Conservation (phyloP, 345 rosid species). For the Syzygium aromaticum region DNA sequence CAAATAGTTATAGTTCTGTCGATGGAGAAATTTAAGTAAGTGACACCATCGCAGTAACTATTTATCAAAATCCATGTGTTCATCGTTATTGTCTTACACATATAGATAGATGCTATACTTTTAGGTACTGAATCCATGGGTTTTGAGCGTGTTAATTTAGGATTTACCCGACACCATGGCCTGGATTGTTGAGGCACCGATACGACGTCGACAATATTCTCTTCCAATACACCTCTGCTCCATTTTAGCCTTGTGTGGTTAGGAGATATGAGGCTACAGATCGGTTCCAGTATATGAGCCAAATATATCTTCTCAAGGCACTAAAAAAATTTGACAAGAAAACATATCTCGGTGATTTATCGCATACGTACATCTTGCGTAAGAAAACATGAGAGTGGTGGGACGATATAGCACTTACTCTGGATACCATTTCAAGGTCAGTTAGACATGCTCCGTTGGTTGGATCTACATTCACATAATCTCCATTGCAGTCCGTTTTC, state of each 20-base stretch:
- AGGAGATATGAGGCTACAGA: neutral
- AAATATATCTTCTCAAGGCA: neutral
- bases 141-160: neutral
- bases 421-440: neutral
- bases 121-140: neutral
- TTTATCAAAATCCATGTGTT: neutral
- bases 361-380: neutral
- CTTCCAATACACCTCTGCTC: neutral
- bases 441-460: conserved; percentile 2
- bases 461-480: conserved; percentile 4
- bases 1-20: neutral
- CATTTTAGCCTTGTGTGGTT: neutral
- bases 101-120: neutral
- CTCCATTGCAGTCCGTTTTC: conserved; percentile 11
- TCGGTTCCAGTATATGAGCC: conserved; percentile 13
- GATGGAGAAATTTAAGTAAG: neutral
- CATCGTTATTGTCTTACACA: neutral
- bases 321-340: neutral
- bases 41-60: neutral
- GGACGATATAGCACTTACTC: neutral
- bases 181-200: neutral
- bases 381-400: neutral
- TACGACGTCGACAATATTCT: neutral
- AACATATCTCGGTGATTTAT: neutral
- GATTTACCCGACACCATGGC: neutral